phyloP scores from a whole-genome alignment of 148 eudicot species.

The Hydrangea macrophylla region DNA sequence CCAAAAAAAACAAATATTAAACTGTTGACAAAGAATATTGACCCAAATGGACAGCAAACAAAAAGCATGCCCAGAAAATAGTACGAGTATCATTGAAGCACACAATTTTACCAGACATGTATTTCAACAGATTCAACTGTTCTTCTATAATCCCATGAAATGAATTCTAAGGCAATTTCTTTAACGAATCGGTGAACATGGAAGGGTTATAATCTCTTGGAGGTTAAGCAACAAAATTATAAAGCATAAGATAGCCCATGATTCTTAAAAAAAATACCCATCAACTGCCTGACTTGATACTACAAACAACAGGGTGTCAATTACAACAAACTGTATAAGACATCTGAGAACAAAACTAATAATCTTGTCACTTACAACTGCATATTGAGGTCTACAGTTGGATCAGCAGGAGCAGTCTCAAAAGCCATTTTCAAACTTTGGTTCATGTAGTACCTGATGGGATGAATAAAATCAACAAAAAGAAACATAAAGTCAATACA shows the following conservation, averaged over 20 bases:
- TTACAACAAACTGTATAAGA: background rate
- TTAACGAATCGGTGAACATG: background rate
- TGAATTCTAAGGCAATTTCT: background rate
- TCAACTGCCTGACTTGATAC: background rate
- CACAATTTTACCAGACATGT: background rate
- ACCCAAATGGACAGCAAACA: too few relatives aligned
- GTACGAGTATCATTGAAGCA: background rate
- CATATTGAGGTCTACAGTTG: conserved; percentile 90
- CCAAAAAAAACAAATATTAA: too few relatives aligned
- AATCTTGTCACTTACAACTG: conserved; percentile 68
- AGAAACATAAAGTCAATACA: background rate
- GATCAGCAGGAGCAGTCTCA: conserved; percentile 90
- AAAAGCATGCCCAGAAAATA: background rate
- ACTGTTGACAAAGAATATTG: too few relatives aligned
- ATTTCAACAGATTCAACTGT: background rate
- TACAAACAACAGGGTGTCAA: background rate
- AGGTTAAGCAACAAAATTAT: background rate
- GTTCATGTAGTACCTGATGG: conserved; percentile 57
- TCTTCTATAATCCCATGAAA: background rate
- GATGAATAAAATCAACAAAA: background rate
- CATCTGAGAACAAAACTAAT: background rate
- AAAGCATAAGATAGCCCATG: background rate
- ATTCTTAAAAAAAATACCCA: background rate
- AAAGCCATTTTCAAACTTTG: conserved; percentile 69
- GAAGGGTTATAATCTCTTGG: background rate